Evolutionary conservation across 164 flowering plant genomes (phyloP).

Genomic region (Aristolochia fimbriata): DNA sequence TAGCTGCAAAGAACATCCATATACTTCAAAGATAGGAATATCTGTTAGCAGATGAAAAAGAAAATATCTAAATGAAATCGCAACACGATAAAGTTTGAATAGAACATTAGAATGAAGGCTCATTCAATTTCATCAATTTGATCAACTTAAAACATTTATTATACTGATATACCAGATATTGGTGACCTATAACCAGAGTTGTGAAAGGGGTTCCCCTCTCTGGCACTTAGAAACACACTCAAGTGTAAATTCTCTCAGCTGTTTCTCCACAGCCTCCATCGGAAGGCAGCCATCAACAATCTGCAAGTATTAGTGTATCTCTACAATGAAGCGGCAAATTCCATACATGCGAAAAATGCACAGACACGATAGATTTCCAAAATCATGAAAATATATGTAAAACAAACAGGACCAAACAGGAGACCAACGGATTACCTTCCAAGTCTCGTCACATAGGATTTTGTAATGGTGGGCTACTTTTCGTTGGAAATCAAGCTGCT

Average conservation of each 20-base stretch:
- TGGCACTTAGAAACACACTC: constrained; percentile 41
- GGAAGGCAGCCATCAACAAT: constrained; percentile 56
- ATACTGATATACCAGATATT: too few species aligned
- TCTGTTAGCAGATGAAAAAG: too few species aligned
- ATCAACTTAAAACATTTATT: too few species aligned
- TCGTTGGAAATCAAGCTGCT: constrained; percentile 75
- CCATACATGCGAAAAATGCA: too few species aligned
- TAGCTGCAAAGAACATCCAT: too few species aligned
- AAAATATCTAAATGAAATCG: too few species aligned
- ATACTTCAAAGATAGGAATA: too few species aligned
- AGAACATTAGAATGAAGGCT: too few species aligned
- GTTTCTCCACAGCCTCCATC: constrained; percentile 61
- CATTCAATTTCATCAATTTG: too few species aligned
- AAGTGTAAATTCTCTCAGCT: constrained; percentile 35
- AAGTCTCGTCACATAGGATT: constrained; percentile 47
- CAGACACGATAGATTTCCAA: background rate
- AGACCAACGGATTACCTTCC: constrained; percentile 50
- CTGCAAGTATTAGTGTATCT: constrained; percentile 24
- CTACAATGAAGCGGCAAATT: background rate
- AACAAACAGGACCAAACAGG: background rate
- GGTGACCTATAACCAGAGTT: constrained; percentile 39
- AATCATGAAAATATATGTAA: background rate
- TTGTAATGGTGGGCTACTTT: constrained; percentile 52
- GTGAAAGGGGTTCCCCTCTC: constrained; percentile 43
- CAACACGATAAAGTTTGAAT: too few species aligned